Conservation (phyloP, 1,284 basidiomycete species). For the Phylloporus sp. region DNA sequence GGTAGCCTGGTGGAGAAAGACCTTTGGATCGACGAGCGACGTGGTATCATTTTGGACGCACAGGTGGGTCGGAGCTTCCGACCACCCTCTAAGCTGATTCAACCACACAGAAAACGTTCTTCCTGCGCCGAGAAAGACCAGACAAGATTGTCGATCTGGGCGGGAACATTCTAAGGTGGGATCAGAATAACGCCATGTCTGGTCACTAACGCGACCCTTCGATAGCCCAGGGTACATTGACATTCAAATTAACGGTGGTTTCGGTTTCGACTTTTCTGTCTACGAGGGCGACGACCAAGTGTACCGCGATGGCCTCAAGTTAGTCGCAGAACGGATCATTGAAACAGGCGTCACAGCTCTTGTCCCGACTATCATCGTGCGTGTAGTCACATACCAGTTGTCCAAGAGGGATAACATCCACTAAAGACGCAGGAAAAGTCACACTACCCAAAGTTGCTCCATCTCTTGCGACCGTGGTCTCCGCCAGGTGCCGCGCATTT, state of each 20-base stretch:
- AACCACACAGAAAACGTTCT: slow-evolving; percentile 59
- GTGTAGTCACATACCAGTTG: slow-evolving; percentile 31
- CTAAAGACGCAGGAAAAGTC: slow-evolving; percentile 73
- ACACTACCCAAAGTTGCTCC: slow-evolving; percentile 69
- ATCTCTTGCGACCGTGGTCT: slow-evolving; percentile 65
- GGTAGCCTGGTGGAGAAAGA: slow-evolving; percentile 71
- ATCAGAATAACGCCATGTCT: slow-evolving; percentile 15
- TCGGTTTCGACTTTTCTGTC: slow-evolving; percentile 88
- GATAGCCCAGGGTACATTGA: slow-evolving; percentile 77
- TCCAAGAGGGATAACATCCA: background rate
- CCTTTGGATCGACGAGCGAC: slow-evolving; percentile 75
- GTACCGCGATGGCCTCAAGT: slow-evolving; percentile 72
- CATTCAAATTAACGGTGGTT: slow-evolving; percentile 87
- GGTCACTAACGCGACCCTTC: no score
- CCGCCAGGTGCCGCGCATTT: slow-evolving; percentile 65
- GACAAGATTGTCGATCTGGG: slow-evolving; percentile 63
- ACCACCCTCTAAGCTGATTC: slow-evolving; percentile 7
- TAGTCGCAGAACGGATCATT: slow-evolving; percentile 74
- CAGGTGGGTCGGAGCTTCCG: slow-evolving; percentile 50
- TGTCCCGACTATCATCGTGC: slow-evolving; percentile 79
- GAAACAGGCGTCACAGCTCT: slow-evolving; percentile 91
- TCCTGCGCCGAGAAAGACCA: slow-evolving; percentile 61
- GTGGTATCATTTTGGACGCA: slow-evolving; percentile 72
- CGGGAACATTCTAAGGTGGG: slow-evolving; percentile 74
- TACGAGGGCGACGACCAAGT: slow-evolving; percentile 69